A percentile compares a stretch with the other conserved stretches of the same genome.
These are phyloP conservation scores for Leptographium wingfieldii DNA, from an alignment of 2,329 filamentous ascomycete genomes.

Conservation along the genomic window DNA sequence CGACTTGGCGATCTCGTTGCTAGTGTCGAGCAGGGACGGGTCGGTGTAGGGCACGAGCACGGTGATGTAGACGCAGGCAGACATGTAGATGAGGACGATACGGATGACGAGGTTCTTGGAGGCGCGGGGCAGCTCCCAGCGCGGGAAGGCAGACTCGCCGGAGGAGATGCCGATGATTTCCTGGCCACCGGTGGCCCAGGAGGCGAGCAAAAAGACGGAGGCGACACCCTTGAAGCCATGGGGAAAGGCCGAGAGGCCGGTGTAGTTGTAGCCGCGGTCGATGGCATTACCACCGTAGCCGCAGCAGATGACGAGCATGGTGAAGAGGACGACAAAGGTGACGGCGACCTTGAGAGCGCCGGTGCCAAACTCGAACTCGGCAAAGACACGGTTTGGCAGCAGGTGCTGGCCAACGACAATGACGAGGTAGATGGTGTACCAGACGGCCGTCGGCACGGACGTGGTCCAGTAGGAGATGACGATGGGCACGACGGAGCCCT, in stretches of 20 bases:
- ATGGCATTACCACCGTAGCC: slow-evolving; percentile 9
- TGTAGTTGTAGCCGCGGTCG: slow-evolving; percentile 10
- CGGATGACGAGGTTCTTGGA: slow-evolving; percentile 9
- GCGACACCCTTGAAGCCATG: slow-evolving; percentile 63
- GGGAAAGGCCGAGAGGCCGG: slow-evolving; percentile 30
- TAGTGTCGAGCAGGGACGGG: slow-evolving; percentile 3
- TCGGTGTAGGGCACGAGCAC: slow-evolving; percentile 10
- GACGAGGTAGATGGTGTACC: slow-evolving; percentile 20
- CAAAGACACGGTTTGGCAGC: slow-evolving; percentile 32
- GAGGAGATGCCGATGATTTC: slow-evolving; percentile 50
- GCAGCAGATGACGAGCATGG: slow-evolving; percentile 9
- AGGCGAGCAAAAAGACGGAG: slow-evolving; percentile 63
- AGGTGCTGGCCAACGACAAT: slow-evolving; percentile 23
- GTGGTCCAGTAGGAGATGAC: slow-evolving; percentile 29
- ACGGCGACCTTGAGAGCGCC: slow-evolving; percentile 14
- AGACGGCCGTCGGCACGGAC: slow-evolving; percentile 31
- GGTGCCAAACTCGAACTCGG: slow-evolving; percentile 22
- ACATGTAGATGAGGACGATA: slow-evolving; percentile 11
- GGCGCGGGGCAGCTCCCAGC: slow-evolving; percentile 12
- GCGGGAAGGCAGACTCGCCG: slow-evolving; percentile 10
- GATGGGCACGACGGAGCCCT: slow-evolving; percentile 8
- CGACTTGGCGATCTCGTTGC: slow-evolving; percentile 7
- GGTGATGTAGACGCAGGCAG: slow-evolving; percentile 8
- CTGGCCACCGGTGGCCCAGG: slow-evolving; percentile 50
- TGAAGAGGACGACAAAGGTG: slow-evolving; percentile 10